Evolutionary conservation across 2,329 filamentous ascomycete species (phyloP), one percentile per base, ranked within the genome.

Genomic region (Calonectria fujianensis): DNA sequence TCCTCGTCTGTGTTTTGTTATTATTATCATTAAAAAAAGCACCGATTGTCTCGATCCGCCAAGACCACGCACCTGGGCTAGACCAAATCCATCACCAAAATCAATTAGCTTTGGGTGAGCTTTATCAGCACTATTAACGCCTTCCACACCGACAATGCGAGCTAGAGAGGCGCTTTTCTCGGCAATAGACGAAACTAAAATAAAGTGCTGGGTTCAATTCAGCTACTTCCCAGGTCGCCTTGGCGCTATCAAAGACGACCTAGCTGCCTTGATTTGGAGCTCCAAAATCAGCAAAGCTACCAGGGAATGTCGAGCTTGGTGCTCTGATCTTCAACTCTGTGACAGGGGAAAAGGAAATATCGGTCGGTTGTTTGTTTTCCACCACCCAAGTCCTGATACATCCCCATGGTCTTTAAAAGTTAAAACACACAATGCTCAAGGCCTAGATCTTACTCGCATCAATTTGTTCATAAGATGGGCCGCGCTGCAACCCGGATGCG

Each of bases 81-180:
- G 20, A n/a, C 64, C 64, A 27, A 52, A 67, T 51, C n/a, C 39
- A 54, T 39, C 57, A 39, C 35, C 32, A 32, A n/a, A n/a, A 37
- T 27, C 32, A 39, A 24, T 39, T 24, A 39, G 32, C 14, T 24
- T 57, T 39, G 9, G 35, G 27, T 16, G 13, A 27, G 16, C 65
- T 48, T 45, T 35, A 57, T 69, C 67, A 61, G 52, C 39, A 51
- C 67, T 69, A 50, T 24, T 20, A 37, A 50, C 67, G 67, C 67
- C 67, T 61, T 69, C 67, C 29, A 39, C 52, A 27, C 67, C 67
- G 61, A 61, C 24, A 29, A 61, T 45, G 67, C 65, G 39, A 57
- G 57, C 57, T 61, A 61, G 61, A 27, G 37, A 10, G 24, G 39
- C 37, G 16, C 29, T 20, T 48, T 64, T 48, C 29, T 18, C 48